Conservation (phyloP, 1,284 basidiomycete genomes). For the Heliocybe sulcata region DNA sequence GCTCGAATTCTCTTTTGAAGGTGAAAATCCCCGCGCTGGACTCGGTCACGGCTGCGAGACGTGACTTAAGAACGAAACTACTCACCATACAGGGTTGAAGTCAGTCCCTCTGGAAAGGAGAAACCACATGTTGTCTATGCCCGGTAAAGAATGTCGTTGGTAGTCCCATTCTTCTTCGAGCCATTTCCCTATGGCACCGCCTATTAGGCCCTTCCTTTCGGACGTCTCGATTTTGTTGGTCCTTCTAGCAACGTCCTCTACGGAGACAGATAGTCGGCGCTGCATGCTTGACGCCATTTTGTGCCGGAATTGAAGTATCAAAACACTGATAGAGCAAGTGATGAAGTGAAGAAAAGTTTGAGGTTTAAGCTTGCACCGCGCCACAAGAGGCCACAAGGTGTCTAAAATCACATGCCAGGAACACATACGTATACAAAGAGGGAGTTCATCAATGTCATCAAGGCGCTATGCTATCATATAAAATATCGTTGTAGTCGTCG, state of each 20-base stretch:
- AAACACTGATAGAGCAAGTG: no score
- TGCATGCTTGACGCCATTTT: background rate
- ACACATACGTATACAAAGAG: no score
- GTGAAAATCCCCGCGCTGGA: background rate
- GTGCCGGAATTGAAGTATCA: background rate
- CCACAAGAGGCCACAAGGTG: no score
- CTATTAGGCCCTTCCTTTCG: background rate
- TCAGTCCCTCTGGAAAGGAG: slow-evolving; percentile 18
- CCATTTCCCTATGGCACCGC: slow-evolving; percentile 3
- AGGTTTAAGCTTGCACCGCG: no score
- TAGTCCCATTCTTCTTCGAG: slow-evolving; percentile 3
- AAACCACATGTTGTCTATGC: slow-evolving; percentile 23
- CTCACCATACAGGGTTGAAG: slow-evolving; percentile 20
- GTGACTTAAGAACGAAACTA: background rate
- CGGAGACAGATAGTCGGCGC: background rate
- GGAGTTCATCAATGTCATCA: no score
- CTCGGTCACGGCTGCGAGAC: background rate
- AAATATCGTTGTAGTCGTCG: no score
- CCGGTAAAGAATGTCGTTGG: slow-evolving; percentile 5
- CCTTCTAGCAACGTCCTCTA: background rate
- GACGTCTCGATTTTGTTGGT: background rate
- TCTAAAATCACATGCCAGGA: no score
- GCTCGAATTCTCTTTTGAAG: background rate
- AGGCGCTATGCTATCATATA: no score
- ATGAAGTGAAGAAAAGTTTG: no score